Conservation (phyloP, 2,329 filamentous ascomycete genomes). For the Ustilaginoidea virens region DNA sequence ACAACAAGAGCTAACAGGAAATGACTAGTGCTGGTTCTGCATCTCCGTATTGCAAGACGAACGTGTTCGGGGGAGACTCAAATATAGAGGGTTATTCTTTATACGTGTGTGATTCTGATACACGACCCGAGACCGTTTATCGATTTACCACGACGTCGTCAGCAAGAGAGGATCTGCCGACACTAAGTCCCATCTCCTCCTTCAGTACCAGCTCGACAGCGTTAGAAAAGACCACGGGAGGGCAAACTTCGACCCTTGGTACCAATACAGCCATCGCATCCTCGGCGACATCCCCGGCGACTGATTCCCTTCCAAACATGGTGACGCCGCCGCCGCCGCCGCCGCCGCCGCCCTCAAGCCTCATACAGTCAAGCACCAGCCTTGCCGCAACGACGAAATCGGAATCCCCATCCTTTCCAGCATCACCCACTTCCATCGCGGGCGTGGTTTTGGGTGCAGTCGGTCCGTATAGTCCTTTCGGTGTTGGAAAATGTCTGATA, state of each 20-base stretch:
- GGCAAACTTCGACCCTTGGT: neutral
- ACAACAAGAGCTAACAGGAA: neutral
- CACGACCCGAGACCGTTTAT: constrained; percentile 7
- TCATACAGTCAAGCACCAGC: neutral
- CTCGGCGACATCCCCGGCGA: too few relatives aligned
- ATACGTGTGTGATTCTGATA: constrained; percentile 9
- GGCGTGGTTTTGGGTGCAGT: constrained; percentile 6
- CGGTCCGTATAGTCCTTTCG: constrained; percentile 7
- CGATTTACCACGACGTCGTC: constrained; percentile 5
- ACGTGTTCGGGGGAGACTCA: constrained; percentile 7
- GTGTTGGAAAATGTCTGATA: too few relatives aligned
- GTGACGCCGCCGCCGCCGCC: too few relatives aligned
- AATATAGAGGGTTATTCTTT: constrained; percentile 8
- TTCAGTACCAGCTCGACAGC: constrained; percentile 1
- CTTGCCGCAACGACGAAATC: neutral
- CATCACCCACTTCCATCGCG: constrained; percentile 2
- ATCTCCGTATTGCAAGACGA: constrained; percentile 10
- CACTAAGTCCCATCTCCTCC: neutral
- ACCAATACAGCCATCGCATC: too few relatives aligned
- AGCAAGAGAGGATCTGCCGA: neutral
- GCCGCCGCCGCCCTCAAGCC: neutral
- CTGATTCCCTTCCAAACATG: too few relatives aligned
- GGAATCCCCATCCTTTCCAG: neutral
- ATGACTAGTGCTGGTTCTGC: constrained; percentile 4
- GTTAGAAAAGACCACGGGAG: neutral